Evolutionary conservation across 495 filamentous ascomycete genomes (phyloP), one percentile per base, ranked within the genome.

Genomic region (Choiromyces venosus): DNA sequence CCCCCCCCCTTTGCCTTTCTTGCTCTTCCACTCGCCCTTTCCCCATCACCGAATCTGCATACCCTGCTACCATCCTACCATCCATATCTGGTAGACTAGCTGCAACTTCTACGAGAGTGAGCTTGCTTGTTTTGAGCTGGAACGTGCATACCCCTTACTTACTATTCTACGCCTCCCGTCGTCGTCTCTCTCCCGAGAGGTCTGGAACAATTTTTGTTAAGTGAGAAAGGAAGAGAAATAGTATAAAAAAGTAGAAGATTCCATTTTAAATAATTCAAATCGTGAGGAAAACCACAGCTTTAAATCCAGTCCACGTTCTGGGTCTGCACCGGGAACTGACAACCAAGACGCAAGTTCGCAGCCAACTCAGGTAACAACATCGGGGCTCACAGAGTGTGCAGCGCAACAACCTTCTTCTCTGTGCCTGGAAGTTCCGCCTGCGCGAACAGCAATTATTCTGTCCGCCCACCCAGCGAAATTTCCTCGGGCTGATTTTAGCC

Each of bases 321-420:
- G n/a, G 52, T 5, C 73, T 35, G 44, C 73, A 56, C 71, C 71
- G 73, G 73, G 66, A 75, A 74, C 71, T 67, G 71, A 74, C 44
- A 69, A 68, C 65, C 25, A 73, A 61, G 65, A 67, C 69, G 38
- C 73, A 29, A 61, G 52, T 29, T 29, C 9, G 52, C 52, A 25
- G 10, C 52, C 25, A 56, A 25, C 46, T 74, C 73, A 74, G 38
- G 56, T 37, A 74, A 37, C 38, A 73, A 29, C 52, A 61, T 61
- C 52, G 21, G 68, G 72, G 71, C 65, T 70, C 46, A 19, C 44
- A 65, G 56, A 73, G 72, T 42, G 73, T 52, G 71, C 71, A 74
- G 52, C 73, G 73, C 73, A 74, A 74, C 73, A 74, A 74, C 73
- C 61, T 74, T 74, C 73, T 74, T 74, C 71, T 74, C 73, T 73